Percentiles rank a stretch among this genome's conserved stretches.
phyloP scores from a whole-genome alignment of 441 rosid genomes.

The Sinapis alba region DNA sequence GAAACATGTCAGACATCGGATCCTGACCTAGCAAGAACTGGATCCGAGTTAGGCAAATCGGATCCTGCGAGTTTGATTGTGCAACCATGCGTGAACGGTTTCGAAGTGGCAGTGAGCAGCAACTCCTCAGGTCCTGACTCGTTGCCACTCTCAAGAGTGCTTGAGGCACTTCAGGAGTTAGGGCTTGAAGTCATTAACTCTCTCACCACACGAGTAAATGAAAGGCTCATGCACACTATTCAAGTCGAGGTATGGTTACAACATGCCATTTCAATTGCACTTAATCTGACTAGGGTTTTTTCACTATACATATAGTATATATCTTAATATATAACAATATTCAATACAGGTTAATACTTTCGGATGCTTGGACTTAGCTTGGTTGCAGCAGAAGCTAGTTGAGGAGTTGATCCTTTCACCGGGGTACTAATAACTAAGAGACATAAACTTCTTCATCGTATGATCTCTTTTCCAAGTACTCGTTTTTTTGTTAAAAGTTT shows the following conservation, averaged over 20 bases:
- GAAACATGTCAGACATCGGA: conserved; percentile 4
- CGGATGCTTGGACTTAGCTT: conserved; percentile 40
- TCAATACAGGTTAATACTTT: conserved; percentile 43
- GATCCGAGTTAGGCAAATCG: conserved; percentile 24
- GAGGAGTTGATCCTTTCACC: conserved; percentile 37
- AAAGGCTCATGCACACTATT: conserved; percentile 55
- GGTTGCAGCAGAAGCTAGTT: conserved; percentile 51
- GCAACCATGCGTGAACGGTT: conserved; percentile 57
- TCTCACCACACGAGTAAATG: conserved; percentile 59
- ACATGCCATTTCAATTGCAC: conserved; percentile 2
- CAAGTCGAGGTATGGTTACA: conserved; percentile 56
- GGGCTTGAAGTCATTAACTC: conserved; percentile 61
- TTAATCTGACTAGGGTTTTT: conserved; percentile 14
- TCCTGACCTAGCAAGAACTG: conserved; percentile 3
- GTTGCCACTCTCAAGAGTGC: conserved; percentile 60
- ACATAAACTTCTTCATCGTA: conserved; percentile 19
- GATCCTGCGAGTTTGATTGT: conserved; percentile 42
- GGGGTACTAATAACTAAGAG: conserved; percentile 9
- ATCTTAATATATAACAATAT: neutral
- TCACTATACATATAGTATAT: neutral
- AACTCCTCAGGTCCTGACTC: conserved; percentile 43
- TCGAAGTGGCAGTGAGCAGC: conserved; percentile 55
- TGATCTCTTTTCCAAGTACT: conserved; percentile 12
- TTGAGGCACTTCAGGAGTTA: conserved; percentile 52
- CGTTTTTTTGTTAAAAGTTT: neutral